Evolutionary conservation across 2,329 filamentous ascomycete species (phyloP).

Genomic region (Nothophaeocryptopus gaeumannii): DNA sequence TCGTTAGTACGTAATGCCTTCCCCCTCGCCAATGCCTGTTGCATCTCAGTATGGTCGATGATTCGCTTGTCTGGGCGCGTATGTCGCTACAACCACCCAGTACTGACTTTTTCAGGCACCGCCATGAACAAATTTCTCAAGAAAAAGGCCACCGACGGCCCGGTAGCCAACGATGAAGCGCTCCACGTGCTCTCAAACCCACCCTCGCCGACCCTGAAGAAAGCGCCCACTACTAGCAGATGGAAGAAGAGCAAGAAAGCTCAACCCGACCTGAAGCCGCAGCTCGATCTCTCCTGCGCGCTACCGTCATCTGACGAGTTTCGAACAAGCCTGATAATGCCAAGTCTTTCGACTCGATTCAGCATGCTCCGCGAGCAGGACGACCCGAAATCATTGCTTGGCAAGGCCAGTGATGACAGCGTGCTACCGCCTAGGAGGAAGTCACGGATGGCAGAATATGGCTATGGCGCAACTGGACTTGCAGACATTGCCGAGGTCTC

Average conservation of each 20-base stretch:
- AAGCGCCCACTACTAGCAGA: conserved; percentile 28
- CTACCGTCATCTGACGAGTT: conserved; percentile 86
- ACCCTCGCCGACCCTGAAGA: conserved; percentile 30
- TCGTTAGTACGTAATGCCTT: conserved; percentile 14
- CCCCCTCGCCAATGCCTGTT: background rate
- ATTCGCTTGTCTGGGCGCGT: conserved; percentile 4
- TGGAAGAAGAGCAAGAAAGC: conserved; percentile 54
- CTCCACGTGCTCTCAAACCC: conserved; percentile 18
- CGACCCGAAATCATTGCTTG: conserved; percentile 81
- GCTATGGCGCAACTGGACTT: conserved; percentile 56
- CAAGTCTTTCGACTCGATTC: conserved; percentile 87
- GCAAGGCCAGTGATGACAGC: conserved; percentile 93
- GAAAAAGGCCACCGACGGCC: conserved; percentile 65
- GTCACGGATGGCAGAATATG: conserved; percentile 73
- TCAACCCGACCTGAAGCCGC: conserved; percentile 51
- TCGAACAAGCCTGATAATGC: conserved; percentile 93
- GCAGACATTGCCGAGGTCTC: conserved; percentile 88
- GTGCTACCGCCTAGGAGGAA: conserved; percentile 79
- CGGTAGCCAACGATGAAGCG: conserved; percentile 27
- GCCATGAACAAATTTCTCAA: conserved; percentile 76
- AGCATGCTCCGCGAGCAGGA: conserved; percentile 96
- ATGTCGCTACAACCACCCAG: conserved; percentile 1
- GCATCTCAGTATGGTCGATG: conserved; percentile 6
- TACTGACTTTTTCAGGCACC: conserved; percentile 24
- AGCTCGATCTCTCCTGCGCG: conserved; percentile 69